Conservation (phyloP, 2,329 filamentous ascomycete genomes). For the Botrytis fabae region DNA sequence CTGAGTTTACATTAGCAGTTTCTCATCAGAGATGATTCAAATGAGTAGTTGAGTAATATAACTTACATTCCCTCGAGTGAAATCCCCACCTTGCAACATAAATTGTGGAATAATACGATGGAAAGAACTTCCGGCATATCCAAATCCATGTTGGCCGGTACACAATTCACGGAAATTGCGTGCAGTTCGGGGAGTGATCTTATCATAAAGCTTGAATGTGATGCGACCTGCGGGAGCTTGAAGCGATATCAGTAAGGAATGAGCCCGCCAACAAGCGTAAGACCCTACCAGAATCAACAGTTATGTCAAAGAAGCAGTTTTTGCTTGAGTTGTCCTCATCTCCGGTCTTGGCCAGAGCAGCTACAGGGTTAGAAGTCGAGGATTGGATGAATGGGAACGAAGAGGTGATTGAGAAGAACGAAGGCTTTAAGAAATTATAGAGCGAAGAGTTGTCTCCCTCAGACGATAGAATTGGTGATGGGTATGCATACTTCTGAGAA, state of each 20-base stretch:
- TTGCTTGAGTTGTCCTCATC: background rate
- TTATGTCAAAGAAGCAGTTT: conserved; percentile 21
- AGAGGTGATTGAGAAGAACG: conserved; percentile 19
- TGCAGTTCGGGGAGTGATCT: conserved; percentile 90
- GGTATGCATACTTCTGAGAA: conserved; percentile 14
- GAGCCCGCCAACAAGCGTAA: too few species aligned
- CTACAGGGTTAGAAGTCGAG: background rate
- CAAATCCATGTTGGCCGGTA: conserved; percentile 78
- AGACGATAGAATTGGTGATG: background rate
- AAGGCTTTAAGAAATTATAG: conserved; percentile 14
- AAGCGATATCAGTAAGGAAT: background rate
- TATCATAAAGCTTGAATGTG: conserved; percentile 78
- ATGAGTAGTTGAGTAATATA: too few species aligned
- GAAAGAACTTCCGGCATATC: conserved; percentile 81
- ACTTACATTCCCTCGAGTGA: conserved; percentile 85
- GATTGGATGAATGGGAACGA: conserved; percentile 14
- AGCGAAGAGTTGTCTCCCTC: conserved; percentile 10
- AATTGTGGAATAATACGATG: conserved; percentile 91
- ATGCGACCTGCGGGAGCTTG: conserved; percentile 60
- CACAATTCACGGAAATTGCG: conserved; percentile 95
- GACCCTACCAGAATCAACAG: conserved; percentile 8
- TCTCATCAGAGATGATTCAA: conserved; percentile 23
- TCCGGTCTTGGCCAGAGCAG: background rate
- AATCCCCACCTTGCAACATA: conserved; percentile 96
- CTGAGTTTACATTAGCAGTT: conserved; percentile 62